phyloP scores from a whole-genome alignment of 352 stramenopile species.

The Pythium sp. region DNA sequence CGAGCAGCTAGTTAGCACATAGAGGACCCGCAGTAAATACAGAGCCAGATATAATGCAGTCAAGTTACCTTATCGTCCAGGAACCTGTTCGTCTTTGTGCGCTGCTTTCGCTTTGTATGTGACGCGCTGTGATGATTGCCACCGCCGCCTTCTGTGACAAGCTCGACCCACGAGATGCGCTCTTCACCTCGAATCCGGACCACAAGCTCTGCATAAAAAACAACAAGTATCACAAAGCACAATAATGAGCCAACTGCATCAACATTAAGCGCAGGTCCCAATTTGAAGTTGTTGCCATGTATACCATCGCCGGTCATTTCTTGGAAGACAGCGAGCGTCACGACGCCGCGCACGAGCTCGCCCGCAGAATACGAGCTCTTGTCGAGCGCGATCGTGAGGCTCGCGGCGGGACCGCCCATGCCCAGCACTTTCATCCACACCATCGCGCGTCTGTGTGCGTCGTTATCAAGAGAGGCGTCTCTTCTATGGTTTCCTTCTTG shows the following conservation, averaged over 20 bases:
- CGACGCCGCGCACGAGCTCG: constrained; percentile 13
- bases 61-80: constrained; percentile 6
- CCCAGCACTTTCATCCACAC: background rate
- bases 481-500: background rate
- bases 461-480: background rate
- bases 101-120: constrained; percentile 8
- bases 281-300: background rate
- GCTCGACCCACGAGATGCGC: constrained; percentile 9
- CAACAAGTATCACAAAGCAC: background rate
- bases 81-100: constrained; percentile 16
- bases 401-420: background rate
- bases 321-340: constrained; percentile 7
- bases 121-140: constrained; percentile 2
- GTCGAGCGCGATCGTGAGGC: constrained; percentile 13
- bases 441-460: background rate
- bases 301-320: constrained; percentile 15
- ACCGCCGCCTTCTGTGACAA: background rate
- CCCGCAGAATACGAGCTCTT: constrained; percentile 15
- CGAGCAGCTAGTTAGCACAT: background rate
- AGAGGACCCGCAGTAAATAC: too few relatives aligned
- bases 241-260: background rate
- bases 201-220: constrained; percentile 6
- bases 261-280: background rate
- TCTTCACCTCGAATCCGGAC: constrained; percentile 13
- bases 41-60: background rate